Conservation (phyloP, 2,329 filamentous ascomycete species). For the Sporothrix sp. region DNA sequence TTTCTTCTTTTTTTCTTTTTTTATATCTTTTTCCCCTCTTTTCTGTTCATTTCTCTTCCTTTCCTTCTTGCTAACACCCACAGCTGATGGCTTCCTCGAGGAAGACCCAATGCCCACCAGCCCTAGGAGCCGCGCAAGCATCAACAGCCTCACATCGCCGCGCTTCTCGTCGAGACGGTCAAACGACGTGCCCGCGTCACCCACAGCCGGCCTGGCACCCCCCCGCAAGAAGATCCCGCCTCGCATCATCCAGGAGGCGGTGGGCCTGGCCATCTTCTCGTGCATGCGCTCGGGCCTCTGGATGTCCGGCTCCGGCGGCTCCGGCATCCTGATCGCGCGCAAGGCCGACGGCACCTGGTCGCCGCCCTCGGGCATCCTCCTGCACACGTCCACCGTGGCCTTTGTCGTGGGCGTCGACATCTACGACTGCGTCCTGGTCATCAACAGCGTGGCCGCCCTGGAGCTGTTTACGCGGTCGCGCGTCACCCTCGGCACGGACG, state of each 20-base stretch:
- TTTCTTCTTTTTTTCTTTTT: too few species aligned
- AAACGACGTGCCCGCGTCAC: slow-evolving; percentile 10
- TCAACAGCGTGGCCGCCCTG: slow-evolving; percentile 76
- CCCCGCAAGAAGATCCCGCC: slow-evolving; percentile 74
- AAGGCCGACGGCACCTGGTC: slow-evolving; percentile 61
- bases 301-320: slow-evolving; percentile 84
- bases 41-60: slow-evolving; percentile 28
- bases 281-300: slow-evolving; percentile 91
- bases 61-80: slow-evolving; percentile 48
- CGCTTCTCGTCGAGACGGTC: slow-evolving; percentile 12
- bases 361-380: slow-evolving; percentile 78
- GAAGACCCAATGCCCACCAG: slow-evolving; percentile 26
- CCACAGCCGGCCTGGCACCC: slow-evolving; percentile 32
- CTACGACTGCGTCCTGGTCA: slow-evolving; percentile 89
- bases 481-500: slow-evolving; percentile 49
- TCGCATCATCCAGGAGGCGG: slow-evolving; percentile 77
- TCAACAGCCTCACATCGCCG: slow-evolving; percentile 14
- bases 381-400: slow-evolving; percentile 80
- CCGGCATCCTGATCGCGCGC: slow-evolving; percentile 74
- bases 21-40: slow-evolving; percentile 50
- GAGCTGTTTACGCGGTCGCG: slow-evolving; percentile 73
- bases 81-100: slow-evolving; percentile 48
- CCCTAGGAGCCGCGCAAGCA: slow-evolving; percentile 18
- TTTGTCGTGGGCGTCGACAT: slow-evolving; percentile 90
- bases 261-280: slow-evolving; percentile 86